Percentiles rank a stretch among this genome's conserved stretches.
Evolutionary conservation across 805 yeast species (phyloP).

Genomic region (Yarrowia phangngaensis): DNA sequence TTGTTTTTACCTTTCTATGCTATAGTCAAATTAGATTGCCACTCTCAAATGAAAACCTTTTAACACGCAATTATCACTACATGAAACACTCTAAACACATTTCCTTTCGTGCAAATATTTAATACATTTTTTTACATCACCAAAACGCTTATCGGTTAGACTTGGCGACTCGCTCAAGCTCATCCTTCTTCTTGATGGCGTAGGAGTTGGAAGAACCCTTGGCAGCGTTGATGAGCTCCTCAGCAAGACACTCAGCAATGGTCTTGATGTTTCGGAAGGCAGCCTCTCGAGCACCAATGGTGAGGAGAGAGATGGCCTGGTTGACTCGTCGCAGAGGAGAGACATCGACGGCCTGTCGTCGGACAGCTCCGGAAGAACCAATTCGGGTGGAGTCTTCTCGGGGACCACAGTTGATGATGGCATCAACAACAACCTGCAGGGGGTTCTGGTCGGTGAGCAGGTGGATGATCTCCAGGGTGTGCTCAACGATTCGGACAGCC

Average conservation of each 20-base stretch:
- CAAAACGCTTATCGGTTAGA: constrained; percentile 99
- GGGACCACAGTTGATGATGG: constrained; percentile 99
- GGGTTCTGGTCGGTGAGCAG: constrained; percentile 99
- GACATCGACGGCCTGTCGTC: constrained; percentile 99
- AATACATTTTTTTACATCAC: constrained; percentile 25
- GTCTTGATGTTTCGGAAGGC: constrained; percentile 99
- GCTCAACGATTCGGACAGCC: constrained; percentile 99
- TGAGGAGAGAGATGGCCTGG: constrained; percentile 97
- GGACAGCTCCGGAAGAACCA: constrained; percentile 99
- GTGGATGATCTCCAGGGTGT: constrained; percentile 96
- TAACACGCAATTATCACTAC: not conserved
- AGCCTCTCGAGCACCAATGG: constrained; percentile 99
- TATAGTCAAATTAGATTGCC: too few relatives aligned
- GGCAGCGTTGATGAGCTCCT: constrained; percentile 99
- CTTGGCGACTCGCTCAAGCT: constrained; percentile 99
- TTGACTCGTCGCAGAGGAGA: constrained; percentile 99
- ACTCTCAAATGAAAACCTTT: too few relatives aligned
- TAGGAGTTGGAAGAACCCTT: constrained; percentile 99
- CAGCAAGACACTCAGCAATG: constrained; percentile 99
- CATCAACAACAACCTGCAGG: constrained; percentile 97
- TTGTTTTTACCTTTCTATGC: too few relatives aligned
- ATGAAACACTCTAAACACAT: not conserved
- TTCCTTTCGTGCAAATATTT: constrained; percentile 13
- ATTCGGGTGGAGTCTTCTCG: constrained; percentile 99
- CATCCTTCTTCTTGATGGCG: constrained; percentile 99